Percentiles rank a stretch among this genome's conserved stretches.
phyloP scores from a whole-genome alignment of 176 grass and related monocot species.

The Melocanna baccifera region DNA sequence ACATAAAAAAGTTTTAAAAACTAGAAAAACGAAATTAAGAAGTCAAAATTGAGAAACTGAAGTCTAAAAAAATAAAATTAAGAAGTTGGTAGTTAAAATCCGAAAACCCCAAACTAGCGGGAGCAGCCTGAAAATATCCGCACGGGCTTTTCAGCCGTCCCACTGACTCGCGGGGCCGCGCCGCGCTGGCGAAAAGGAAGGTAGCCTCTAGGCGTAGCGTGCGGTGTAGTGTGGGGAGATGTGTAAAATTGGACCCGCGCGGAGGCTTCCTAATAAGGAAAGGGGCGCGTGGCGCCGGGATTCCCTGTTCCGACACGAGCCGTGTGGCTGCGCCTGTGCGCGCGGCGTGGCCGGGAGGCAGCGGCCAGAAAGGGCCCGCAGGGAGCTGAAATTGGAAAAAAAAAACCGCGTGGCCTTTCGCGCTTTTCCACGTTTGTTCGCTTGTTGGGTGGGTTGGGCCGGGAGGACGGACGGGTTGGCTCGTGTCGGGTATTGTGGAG shows the following conservation, averaged over 20 bases:
- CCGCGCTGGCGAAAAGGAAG: background rate
- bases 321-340: background rate
- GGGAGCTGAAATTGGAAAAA: background rate
- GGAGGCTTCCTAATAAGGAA: conserved; percentile 16
- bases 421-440: background rate
- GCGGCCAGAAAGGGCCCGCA: background rate
- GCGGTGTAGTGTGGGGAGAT: too few species aligned
- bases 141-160: background rate
- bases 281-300: background rate
- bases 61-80: too few species aligned
- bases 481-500: too few species aligned
- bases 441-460: background rate
- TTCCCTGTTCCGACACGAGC: background rate
- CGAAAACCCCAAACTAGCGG: too few species aligned
- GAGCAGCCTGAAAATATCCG: background rate
- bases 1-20: too few species aligned
- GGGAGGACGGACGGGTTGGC: background rate
- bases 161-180: background rate
- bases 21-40: too few species aligned
- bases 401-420: background rate
- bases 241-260: background rate
- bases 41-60: too few species aligned
- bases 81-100: too few species aligned
- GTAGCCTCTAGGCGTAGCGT: background rate
- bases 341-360: background rate